Evolutionary conservation across 345 rosid species (phyloP).

Genomic region (Eucalyptus tenuipes): DNA sequence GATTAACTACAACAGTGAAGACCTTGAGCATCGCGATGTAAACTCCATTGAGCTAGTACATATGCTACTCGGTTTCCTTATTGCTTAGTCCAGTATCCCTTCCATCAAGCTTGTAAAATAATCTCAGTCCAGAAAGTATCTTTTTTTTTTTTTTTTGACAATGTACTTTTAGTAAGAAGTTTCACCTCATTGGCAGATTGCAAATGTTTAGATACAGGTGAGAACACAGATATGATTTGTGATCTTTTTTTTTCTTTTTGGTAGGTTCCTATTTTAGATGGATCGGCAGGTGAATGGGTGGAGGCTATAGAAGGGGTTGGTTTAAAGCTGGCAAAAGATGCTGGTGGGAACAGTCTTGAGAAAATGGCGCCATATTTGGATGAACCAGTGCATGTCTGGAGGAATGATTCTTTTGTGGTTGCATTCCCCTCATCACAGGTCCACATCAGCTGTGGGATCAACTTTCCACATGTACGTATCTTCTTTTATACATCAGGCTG

Average conservation of each 20-base stretch:
- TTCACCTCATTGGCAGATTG: neutral
- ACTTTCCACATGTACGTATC: slow-evolving; percentile 54
- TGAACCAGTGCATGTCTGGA: slow-evolving; percentile 39
- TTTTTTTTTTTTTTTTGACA: neutral
- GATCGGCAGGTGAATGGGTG: slow-evolving; percentile 75
- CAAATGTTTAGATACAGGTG: accelerated
- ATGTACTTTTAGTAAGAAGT: neutral
- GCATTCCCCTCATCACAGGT: slow-evolving; percentile 59
- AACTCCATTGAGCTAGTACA: neutral
- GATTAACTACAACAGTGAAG: neutral
- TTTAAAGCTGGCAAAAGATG: slow-evolving; percentile 34
- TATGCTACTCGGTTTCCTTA: neutral
- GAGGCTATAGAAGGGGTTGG: slow-evolving; percentile 56
- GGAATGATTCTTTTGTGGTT: slow-evolving; percentile 52
- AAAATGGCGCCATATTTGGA: slow-evolving; percentile 50
- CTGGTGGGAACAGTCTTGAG: slow-evolving; percentile 26
- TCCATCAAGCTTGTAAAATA: neutral
- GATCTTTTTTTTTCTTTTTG: neutral
- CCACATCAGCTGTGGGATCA: slow-evolving; percentile 64
- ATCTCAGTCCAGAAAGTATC: neutral
- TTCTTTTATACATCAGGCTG: neutral
- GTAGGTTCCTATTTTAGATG: slow-evolving; percentile 83
- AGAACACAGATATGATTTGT: neutral
- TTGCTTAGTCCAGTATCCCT: neutral
- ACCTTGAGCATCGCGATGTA: neutral